Evolutionary conservation across 805 yeast species (phyloP).

Genomic region (Yueomyces sinensis): DNA sequence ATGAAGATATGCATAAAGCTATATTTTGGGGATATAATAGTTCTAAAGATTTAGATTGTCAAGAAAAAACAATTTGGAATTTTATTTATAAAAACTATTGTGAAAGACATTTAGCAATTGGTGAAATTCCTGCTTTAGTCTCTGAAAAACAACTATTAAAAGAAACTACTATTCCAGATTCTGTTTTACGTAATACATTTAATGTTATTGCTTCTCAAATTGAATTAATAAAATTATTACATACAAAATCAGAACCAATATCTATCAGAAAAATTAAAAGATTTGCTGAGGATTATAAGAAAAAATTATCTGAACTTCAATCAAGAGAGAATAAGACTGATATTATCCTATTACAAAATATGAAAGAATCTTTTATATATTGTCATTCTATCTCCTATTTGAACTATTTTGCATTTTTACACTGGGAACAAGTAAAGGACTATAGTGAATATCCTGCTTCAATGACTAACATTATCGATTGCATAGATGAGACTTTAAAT

Average conservation of each 20-base stretch:
- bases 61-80: constrained; percentile 17
- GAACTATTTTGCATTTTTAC: constrained; percentile 13
- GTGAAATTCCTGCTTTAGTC: constrained; percentile 17
- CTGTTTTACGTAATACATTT: constrained; percentile 11
- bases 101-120: constrained; percentile 19
- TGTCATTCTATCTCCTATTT: constrained; percentile 12
- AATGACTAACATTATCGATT: not conserved
- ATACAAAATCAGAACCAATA: constrained; percentile 12
- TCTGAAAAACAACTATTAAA: constrained; percentile 6
- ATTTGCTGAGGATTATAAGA: constrained; percentile 9
- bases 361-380: constrained; percentile 14
- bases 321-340: constrained; percentile 5
- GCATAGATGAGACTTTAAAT: not conserved
- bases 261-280: constrained; percentile 11
- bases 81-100: constrained; percentile 18
- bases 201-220: constrained; percentile 11
- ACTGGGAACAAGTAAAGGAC: constrained; percentile 12
- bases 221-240: constrained; percentile 16
- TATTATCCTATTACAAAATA: not conserved
- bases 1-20: constrained; percentile 21
- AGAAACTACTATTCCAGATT: constrained; percentile 15
- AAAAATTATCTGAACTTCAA: constrained; percentile 10
- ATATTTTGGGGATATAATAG: constrained; percentile 15
- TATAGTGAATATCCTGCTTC: constrained; percentile 7
- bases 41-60: constrained; percentile 6